phyloP scores from a whole-genome alignment of 148 eudicot genomes.

The Rhododendron molle region DNA sequence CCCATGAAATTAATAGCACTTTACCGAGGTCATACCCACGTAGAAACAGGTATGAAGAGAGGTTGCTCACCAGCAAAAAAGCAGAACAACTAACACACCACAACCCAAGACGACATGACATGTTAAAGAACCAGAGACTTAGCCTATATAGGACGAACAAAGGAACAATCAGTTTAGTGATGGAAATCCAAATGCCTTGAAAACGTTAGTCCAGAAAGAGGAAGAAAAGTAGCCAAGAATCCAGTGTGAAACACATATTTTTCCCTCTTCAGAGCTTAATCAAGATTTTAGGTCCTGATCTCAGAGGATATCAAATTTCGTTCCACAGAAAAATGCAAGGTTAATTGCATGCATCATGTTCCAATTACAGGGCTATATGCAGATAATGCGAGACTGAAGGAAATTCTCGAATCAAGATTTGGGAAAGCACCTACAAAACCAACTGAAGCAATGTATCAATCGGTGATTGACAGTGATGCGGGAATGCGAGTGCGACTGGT shows the following conservation, averaged over 20 bases:
- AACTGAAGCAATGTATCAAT: slow-evolving; percentile 46
- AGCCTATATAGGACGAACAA: not conserved
- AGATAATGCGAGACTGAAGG: slow-evolving; percentile 39
- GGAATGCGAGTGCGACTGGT: slow-evolving; percentile 40
- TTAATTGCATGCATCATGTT: not conserved
- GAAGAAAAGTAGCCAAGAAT: not conserved
- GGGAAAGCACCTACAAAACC: slow-evolving; percentile 38
- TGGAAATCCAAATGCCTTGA: too few species aligned
- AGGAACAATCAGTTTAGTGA: too few species aligned
- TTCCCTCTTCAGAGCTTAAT: not conserved
- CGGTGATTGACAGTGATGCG: slow-evolving; percentile 38
- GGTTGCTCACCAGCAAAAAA: not conserved
- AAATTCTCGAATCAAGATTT: slow-evolving; percentile 25
- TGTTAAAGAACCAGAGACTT: not conserved
- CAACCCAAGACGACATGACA: too few species aligned
- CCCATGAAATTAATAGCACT: not conserved
- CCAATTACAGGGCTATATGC: slow-evolving; percentile 40
- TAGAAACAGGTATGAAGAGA: not conserved
- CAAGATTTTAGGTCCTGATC: not conserved
- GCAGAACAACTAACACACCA: not conserved
- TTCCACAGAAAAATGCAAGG: not conserved
- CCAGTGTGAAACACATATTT: not conserved
- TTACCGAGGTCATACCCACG: not conserved
- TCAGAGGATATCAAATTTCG: not conserved
- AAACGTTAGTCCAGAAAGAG: not conserved